phyloP scores from a whole-genome alignment of 352 stramenopile genomes.

The Phytophthora meadii region DNA sequence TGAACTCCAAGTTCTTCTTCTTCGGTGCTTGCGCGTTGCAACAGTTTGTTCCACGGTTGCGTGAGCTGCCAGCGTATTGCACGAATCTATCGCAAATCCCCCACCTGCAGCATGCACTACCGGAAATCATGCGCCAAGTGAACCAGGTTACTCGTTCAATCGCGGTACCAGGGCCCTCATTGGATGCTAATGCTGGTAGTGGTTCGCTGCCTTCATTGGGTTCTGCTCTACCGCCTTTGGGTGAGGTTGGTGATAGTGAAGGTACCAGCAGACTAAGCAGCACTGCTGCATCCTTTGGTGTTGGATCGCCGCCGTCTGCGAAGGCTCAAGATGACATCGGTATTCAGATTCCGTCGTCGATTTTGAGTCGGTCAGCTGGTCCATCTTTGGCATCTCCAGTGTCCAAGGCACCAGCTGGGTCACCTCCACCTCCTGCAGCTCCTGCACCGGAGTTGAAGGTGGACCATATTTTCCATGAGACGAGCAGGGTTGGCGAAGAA shows the following conservation, averaged over 20 bases:
- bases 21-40: conserved; percentile 99
- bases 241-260: conserved; percentile 29
- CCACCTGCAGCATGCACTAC: conserved; percentile 95
- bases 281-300: conserved; percentile 30
- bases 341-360: conserved; percentile 50
- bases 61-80: conserved; percentile 98
- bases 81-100: conserved; percentile 98
- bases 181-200: conserved; percentile 33
- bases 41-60: conserved; percentile 97
- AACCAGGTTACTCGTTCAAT: conserved; percentile 81
- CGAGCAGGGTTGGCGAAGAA: conserved; percentile 64
- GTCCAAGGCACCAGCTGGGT: conserved; percentile 46
- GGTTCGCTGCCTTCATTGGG: conserved; percentile 30
- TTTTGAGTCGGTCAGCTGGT: conserved; percentile 53
- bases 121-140: conserved; percentile 91
- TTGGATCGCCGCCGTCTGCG: conserved; percentile 20
- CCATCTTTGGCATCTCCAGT: conserved; percentile 57
- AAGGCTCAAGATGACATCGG: conserved; percentile 44
- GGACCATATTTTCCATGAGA: conserved; percentile 87
- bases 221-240: conserved; percentile 26
- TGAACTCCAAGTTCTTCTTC: conserved; percentile 98
- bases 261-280: conserved; percentile 28
- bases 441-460: conserved; percentile 72
- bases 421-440: conserved; percentile 47
- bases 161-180: conserved; percentile 45